phyloP scores from a whole-genome alignment of 2,329 filamentous ascomycete genomes.

The Fusarium euwallaceae region DNA sequence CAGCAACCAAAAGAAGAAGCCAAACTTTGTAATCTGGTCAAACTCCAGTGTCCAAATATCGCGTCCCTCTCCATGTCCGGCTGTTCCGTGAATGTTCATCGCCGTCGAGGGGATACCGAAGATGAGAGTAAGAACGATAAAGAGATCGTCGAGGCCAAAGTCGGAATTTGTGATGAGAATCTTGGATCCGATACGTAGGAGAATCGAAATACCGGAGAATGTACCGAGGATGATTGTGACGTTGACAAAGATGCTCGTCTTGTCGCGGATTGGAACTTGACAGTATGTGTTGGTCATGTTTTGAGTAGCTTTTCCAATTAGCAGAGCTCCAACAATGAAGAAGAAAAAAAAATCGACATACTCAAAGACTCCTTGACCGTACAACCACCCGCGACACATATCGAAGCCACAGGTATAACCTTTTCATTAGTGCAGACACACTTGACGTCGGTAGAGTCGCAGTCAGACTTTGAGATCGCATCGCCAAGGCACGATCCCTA shows the following conservation, averaged over 20 bases:
- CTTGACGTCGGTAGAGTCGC: constrained; percentile 33
- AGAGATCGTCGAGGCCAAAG: constrained; percentile 38
- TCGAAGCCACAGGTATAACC: constrained; percentile 25
- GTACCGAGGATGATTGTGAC: constrained; percentile 33
- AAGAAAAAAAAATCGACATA: constrained; percentile 11
- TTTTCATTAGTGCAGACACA: constrained; percentile 30
- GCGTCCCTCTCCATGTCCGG: constrained; percentile 27
- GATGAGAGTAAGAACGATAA: constrained; percentile 23
- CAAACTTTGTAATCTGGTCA: constrained; percentile 28
- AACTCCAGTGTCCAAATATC: constrained; percentile 36
- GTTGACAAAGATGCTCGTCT: constrained; percentile 26
- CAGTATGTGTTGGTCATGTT: constrained; percentile 34
- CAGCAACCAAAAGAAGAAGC: constrained; percentile 30
- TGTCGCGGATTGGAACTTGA: constrained; percentile 24
- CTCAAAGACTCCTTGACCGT: constrained; percentile 32
- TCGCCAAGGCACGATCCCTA: constrained; percentile 32
- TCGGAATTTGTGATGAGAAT: constrained; percentile 22
- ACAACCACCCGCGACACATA: constrained; percentile 39
- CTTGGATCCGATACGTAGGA: constrained; percentile 36
- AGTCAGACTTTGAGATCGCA: constrained; percentile 31
- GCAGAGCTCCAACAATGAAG: background rate
- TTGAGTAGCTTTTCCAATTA: constrained; percentile 21
- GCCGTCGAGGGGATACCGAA: constrained; percentile 26
- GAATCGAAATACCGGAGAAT: constrained; percentile 32
- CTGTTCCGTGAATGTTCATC: constrained; percentile 35